Percentiles rank a stretch among this genome's conserved stretches.
These are phyloP conservation scores for Neolentinus lepideus DNA, from an alignment of 1,284 basidiomycete species.

Conservation along the genomic window DNA sequence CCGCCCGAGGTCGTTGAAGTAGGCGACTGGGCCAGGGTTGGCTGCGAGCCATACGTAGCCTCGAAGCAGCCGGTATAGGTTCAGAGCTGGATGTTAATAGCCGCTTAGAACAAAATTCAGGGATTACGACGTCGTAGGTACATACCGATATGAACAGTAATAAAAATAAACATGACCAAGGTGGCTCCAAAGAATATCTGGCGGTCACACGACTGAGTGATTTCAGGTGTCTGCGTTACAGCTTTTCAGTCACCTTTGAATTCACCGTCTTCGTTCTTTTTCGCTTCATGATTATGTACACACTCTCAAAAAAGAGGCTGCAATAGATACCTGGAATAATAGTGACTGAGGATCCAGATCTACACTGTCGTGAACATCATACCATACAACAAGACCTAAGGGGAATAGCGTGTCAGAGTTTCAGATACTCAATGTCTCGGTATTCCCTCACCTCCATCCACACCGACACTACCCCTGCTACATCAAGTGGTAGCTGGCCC, in stretches of 20 bases:
- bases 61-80: slow-evolving; percentile 20
- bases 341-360: neutral
- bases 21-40: slow-evolving; percentile 18
- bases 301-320: neutral
- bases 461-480: neutral
- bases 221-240: neutral
- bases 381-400: neutral
- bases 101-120: too few relatives aligned
- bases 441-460: neutral
- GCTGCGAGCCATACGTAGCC: slow-evolving; percentile 19
- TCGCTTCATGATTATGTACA: neutral
- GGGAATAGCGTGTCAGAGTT: neutral
- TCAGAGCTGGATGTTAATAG: slow-evolving; percentile 14
- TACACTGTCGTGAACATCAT: neutral
- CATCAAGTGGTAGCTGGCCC: neutral
- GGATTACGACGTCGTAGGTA: too few relatives aligned
- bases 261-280: neutral
- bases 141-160: neutral
- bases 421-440: neutral
- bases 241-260: neutral
- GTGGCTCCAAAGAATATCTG: neutral
- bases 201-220: neutral
- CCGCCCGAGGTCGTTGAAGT: slow-evolving; percentile 18
- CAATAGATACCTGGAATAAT: neutral
- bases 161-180: neutral